Percentiles rank a stretch among this genome's conserved stretches.
phyloP scores from a whole-genome alignment of 2,329 filamentous ascomycete genomes.

The Clarireedia homoeocarpa region DNA sequence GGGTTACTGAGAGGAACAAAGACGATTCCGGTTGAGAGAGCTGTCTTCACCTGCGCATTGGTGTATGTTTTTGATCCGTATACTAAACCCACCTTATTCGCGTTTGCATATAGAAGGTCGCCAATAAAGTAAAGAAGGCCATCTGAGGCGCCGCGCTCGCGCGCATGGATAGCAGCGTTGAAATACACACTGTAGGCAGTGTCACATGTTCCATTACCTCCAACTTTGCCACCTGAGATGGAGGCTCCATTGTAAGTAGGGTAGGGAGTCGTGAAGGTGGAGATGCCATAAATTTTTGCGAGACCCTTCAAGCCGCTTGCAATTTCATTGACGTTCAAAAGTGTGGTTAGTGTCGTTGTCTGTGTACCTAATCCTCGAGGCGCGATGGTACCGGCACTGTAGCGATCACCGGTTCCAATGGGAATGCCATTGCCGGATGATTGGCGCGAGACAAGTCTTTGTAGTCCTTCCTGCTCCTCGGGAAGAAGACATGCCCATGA shows the following conservation, averaged over 20 bases:
- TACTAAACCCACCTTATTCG: constrained; percentile 39
- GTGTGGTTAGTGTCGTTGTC: constrained; percentile 31
- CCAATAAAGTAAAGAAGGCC: constrained; percentile 49
- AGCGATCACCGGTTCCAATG: constrained; percentile 38
- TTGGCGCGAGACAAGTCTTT: constrained; percentile 11
- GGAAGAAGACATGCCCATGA: constrained; percentile 32
- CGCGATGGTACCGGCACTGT: constrained; percentile 32
- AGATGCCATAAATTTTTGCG: constrained; percentile 33
- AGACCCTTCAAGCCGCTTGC: constrained; percentile 35
- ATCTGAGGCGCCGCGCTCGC: constrained; percentile 50
- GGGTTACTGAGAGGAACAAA: constrained; percentile 46
- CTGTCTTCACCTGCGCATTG: constrained; percentile 42
- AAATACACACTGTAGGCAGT: constrained; percentile 42
- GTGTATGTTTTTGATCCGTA: constrained; percentile 47
- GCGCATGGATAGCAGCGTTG: constrained; percentile 46
- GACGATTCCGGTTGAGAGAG: constrained; percentile 45
- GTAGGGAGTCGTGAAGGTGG: constrained; percentile 34
- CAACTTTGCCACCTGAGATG: constrained; percentile 36
- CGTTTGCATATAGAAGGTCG: constrained; percentile 47
- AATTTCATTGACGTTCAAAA: constrained; percentile 37
- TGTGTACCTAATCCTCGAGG: constrained; percentile 36
- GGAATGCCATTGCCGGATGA: constrained; percentile 22
- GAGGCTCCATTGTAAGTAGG: constrained; percentile 36
- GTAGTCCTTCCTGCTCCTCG: constrained; percentile 28
- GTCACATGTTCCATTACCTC: constrained; percentile 34